Conservation (phyloP, 352 stramenopile species). For the Pythium guiyangense region DNA sequence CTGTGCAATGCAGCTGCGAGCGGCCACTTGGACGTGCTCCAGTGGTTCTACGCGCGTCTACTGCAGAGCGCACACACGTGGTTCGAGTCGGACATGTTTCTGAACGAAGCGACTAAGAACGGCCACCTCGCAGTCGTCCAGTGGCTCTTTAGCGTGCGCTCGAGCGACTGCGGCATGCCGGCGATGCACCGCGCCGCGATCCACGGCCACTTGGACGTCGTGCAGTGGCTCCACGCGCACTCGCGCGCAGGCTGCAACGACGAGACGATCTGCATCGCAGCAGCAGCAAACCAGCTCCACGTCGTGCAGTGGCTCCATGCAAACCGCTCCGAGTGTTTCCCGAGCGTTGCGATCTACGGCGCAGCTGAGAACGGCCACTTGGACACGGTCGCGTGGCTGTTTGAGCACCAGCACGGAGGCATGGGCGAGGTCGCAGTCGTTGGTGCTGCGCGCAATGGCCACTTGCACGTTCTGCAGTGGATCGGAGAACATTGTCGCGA, state of each 20-base stretch:
- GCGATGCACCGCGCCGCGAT: slow-evolving; percentile 26
- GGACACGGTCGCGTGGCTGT: slow-evolving; percentile 32
- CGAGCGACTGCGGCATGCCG: slow-evolving; percentile 19
- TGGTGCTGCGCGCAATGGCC: slow-evolving; percentile 32
- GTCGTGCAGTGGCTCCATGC: slow-evolving; percentile 33
- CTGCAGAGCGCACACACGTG: not conserved
- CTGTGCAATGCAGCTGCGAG: not conserved
- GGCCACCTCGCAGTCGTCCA: slow-evolving; percentile 23
- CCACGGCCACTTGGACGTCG: slow-evolving; percentile 19
- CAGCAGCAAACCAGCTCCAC: slow-evolving; percentile 23
- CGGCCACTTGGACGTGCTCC: slow-evolving; percentile 12
- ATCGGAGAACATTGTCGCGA: slow-evolving; percentile 18
- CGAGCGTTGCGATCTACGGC: slow-evolving; percentile 28
- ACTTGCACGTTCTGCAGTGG: slow-evolving; percentile 22
- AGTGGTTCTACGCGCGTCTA: slow-evolving; percentile 9
- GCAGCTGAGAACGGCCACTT: slow-evolving; percentile 35
- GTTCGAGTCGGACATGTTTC: slow-evolving; percentile 3
- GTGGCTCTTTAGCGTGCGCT: slow-evolving; percentile 18
- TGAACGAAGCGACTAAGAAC: slow-evolving; percentile 5
- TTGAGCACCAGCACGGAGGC: slow-evolving; percentile 19
- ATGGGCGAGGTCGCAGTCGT: slow-evolving; percentile 28
- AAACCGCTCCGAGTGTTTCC: slow-evolving; percentile 21
- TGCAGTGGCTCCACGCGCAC: slow-evolving; percentile 29
- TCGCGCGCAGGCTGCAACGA: slow-evolving; percentile 22
- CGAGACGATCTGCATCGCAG: slow-evolving; percentile 25